A percentile compares a stretch with the other conserved stretches of the same genome.
Evolutionary conservation across 2,329 filamentous ascomycete genomes (phyloP).

Genomic region (Calonectria henricotiae): DNA sequence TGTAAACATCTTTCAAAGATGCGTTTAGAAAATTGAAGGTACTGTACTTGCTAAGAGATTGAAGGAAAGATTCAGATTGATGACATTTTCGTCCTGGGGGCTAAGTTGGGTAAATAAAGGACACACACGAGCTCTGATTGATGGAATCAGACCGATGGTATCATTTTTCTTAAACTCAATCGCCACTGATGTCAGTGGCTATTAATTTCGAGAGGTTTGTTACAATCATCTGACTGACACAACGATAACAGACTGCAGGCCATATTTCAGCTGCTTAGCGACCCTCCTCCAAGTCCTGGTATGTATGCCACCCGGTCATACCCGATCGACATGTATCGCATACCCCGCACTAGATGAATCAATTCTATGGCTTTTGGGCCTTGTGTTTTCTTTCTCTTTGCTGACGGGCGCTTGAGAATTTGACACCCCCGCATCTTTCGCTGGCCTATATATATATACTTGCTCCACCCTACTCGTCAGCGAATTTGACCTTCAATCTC

Average conservation of each 20-base stretch:
- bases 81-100: no score
- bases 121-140: no score
- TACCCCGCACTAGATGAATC: background rate
- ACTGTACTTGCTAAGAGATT: no score
- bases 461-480: background rate
- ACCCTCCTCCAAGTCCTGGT: background rate
- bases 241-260: background rate
- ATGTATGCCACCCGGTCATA: background rate
- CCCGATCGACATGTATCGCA: background rate
- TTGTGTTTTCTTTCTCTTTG: background rate
- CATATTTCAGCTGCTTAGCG: background rate
- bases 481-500: no score
- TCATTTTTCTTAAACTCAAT: no score
- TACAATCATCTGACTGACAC: background rate
- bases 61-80: no score
- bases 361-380: background rate
- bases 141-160: no score
- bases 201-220: no score
- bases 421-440: background rate
- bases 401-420: background rate
- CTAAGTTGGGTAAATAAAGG: no score
- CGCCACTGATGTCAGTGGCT: no score
- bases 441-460: background rate
- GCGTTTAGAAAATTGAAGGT: no score
- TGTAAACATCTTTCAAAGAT: no score